Evolutionary conservation across 73 alveolate species (phyloP).

Genomic region (Halteria grandinella): DNA sequence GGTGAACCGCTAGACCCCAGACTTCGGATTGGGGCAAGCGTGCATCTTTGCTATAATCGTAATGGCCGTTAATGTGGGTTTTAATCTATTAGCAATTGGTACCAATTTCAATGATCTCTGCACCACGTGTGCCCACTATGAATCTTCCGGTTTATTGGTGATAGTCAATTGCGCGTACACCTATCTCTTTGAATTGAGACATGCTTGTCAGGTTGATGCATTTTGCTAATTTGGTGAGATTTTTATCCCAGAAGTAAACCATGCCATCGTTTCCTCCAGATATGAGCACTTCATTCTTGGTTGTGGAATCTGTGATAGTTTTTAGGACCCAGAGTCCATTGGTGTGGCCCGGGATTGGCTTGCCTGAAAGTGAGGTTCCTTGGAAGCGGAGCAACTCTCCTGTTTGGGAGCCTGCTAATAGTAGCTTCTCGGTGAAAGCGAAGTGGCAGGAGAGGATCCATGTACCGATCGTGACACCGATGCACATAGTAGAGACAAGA

Average conservation of each 20-base stretch:
- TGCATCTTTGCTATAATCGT: constrained; percentile 79
- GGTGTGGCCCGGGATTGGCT: constrained; percentile 70
- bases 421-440: constrained; percentile 40
- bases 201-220: constrained; percentile 72
- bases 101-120: constrained; percentile 91
- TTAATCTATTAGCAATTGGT: constrained; percentile 46
- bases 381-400: constrained; percentile 72
- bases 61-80: constrained; percentile 87
- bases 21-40: too few relatives aligned
- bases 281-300: constrained; percentile 58
- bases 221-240: constrained; percentile 30
- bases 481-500: constrained; percentile 88
- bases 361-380: constrained; percentile 79
- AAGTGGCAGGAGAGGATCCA: constrained; percentile 38
- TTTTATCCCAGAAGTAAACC: constrained; percentile 79
- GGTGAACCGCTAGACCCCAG: constrained; percentile 97
- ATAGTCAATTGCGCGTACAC: constrained; percentile 87
- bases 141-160: constrained; percentile 66
- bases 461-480: constrained; percentile 75
- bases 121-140: constrained; percentile 95
- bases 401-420: constrained; percentile 77
- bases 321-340: constrained; percentile 75
- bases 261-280: constrained; percentile 98
- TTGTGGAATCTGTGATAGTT: constrained; percentile 62
- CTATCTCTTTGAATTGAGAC: constrained; percentile 81